These are phyloP conservation scores for Zangia roseola DNA, from an alignment of 768 basidiomycete genomes.

Conservation along the genomic window DNA sequence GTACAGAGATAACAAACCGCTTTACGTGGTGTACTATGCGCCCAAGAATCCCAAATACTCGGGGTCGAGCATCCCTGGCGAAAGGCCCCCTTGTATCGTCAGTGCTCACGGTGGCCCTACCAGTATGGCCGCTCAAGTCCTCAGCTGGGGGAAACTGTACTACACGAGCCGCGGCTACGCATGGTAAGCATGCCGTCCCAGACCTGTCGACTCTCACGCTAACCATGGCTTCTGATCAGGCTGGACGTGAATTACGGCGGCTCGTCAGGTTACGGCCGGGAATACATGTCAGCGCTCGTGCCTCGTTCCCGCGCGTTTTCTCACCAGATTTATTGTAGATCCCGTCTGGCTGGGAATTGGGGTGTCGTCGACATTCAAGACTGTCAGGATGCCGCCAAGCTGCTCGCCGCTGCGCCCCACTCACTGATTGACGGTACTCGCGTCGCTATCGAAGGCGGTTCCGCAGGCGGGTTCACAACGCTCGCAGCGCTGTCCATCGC, in stretches of 20 bases:
- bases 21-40: conserved; percentile 66
- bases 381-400: conserved; percentile 50
- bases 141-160: conserved; percentile 56
- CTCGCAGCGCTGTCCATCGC: conserved; percentile 47
- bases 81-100: conserved; percentile 68
- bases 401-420: conserved; percentile 45
- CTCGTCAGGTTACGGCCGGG: conserved; percentile 69
- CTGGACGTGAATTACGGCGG: conserved; percentile 79
- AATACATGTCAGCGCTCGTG: conserved; percentile 46
- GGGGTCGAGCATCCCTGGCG: conserved; percentile 44
- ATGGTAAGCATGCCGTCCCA: conserved; percentile 44
- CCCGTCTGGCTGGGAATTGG: conserved; percentile 64
- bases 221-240: conserved; percentile 33
- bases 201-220: not conserved
- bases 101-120: conserved; percentile 76
- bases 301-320: not conserved
- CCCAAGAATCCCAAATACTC: conserved; percentile 64
- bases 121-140: conserved; percentile 39
- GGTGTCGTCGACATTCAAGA: conserved; percentile 74
- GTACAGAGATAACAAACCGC: conserved; percentile 32
- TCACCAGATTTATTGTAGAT: conserved; percentile 20
- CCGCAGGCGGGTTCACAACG: conserved; percentile 72
- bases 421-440: conserved; percentile 63
- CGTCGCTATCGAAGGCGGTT: conserved; percentile 67
- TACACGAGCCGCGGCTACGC: conserved; percentile 72